Evolutionary conservation across 2,329 filamentous ascomycete species (phyloP).

Genomic region (Lizonia empirigonia): DNA sequence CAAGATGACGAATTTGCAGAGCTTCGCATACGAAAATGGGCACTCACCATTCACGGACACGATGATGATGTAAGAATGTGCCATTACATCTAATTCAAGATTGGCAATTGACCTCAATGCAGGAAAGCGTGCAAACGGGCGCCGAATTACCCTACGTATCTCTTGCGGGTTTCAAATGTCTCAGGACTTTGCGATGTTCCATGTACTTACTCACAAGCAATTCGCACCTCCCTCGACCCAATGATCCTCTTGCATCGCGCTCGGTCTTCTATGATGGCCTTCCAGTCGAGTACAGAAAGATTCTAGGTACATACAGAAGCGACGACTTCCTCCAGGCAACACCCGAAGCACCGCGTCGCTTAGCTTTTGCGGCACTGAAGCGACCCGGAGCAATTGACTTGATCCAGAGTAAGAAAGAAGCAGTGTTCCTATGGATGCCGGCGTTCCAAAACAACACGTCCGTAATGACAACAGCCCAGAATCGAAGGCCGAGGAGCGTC

Average conservation of each 20-base stretch:
- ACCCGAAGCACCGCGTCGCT: not conserved
- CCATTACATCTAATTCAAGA: too few species aligned
- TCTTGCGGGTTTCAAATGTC: not conserved
- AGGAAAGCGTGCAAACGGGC: not conserved
- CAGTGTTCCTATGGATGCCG: constrained; percentile 52
- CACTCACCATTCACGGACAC: not conserved
- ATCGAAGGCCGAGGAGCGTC: constrained; percentile 46
- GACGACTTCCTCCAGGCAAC: not conserved
- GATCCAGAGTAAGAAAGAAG: constrained; percentile 61
- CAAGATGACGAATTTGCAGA: not conserved
- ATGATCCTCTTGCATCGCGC: not conserved
- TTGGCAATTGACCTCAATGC: too few species aligned
- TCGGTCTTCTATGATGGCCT: not conserved
- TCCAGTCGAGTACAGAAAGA: not conserved
- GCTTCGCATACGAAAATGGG: not conserved
- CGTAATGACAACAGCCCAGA: constrained; percentile 57
- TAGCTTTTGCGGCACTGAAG: constrained; percentile 47
- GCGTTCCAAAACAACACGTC: constrained; percentile 64
- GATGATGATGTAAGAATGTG: not conserved
- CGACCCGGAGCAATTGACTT: constrained; percentile 55
- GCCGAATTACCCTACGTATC: not conserved
- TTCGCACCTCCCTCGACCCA: not conserved
- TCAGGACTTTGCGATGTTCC: not conserved
- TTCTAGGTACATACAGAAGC: not conserved
- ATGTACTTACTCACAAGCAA: not conserved